Evolutionary conservation across 148 eudicot species (phyloP), one percentile per base, ranked within the genome.

Genomic region (Vaccinium myrtillus): DNA sequence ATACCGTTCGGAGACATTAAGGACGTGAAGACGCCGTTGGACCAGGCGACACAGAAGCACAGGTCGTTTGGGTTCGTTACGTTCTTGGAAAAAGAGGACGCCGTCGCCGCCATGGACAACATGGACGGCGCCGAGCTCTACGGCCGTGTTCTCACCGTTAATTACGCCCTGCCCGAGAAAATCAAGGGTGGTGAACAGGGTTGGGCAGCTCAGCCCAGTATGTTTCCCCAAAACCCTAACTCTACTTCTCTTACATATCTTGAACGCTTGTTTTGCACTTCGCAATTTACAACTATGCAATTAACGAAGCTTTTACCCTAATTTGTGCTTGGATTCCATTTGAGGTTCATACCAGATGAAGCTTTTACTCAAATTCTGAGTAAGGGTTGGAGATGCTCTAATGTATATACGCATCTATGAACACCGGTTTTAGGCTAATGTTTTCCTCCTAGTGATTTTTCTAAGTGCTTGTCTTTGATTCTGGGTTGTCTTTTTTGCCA

Each of bases 121-220:
- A 91, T 97, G 92, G 99, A 97, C 80, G 98, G 99, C 14, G 98
- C 98, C 25, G 99, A 97, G 81, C 98, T 97, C 53, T 97, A 93
- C 69, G 99, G 99, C 46, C 93, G 98, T 1, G 98, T 97, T 4
- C 91, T 97, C 48, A 94, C 99, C 23, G 98, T 94, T 55, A 97
- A 97, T 49, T 95, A 97, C 79, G 99, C 99, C 59, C 94, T 95
- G 12, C 99, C 99, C 1, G 98, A 97, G 90, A 70, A 76, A 1
- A 97, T 95, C 82, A 97, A 97, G 96, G 99, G 99, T 39, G 99
- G 99, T 30, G 98, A 97, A 84, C 98, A 92, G 83, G 99, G 99
- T 8, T 95, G 99, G 98, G 98, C 99, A 78, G 99, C 99, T 74
- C 98, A 97, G 89, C 98, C 98, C 5, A 90, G 99, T 97, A 93